Base-by-base conservation (phyloP, 164 flowering plant species). In the Saururus chinensis region DNA sequence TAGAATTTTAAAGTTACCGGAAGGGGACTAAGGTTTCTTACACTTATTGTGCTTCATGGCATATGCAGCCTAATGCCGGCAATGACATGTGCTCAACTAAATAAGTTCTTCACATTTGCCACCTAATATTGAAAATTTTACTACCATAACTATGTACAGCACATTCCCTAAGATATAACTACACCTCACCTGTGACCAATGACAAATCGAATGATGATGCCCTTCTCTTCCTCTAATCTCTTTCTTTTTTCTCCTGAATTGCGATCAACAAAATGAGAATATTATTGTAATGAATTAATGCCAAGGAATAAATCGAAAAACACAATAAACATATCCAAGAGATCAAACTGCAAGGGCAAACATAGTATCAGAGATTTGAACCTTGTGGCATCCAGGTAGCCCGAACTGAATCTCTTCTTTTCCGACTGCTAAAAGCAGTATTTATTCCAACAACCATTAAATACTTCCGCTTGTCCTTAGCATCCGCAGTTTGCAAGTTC, bases 341-440 rank as follows among this genome's bases (percentile, higher is more conserved):
- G 53, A n/a, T 19, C n/a, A 55, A 24, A 14, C 19, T 6, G 5
- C 30, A 7, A 24, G 24, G 51, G 53, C 17, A 51, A 22, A 57
- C 52, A 35, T 17, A 67, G 7, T 17, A 45, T 25, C 40, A 21
- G 60, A 60, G 40, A 57, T 16, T 45, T 25, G 66, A 58, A 90
- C 99, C 99, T 83, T 79, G 89, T 37, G 87, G 96, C 95, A 93
- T 86, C 99, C 99, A 93, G 22, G 99, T 90, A 20, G 90, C 82
- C 62, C 99, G 96, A 65, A 93, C 87, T 16, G 99, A 93, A 72
- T 93, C 99, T 75, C 99, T 79, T 58, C 99, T 76, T 74, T 93
- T 93, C 56, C 99, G 78, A 71, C 99, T 90, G 77, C 97, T 93
- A 73, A 93, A 92, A 65, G 98, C 98, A 59, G 97, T 89, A 71